These are phyloP conservation scores for Globisporangium emineosum DNA, from an alignment of 352 stramenopile genomes.

Conservation along the genomic window DNA sequence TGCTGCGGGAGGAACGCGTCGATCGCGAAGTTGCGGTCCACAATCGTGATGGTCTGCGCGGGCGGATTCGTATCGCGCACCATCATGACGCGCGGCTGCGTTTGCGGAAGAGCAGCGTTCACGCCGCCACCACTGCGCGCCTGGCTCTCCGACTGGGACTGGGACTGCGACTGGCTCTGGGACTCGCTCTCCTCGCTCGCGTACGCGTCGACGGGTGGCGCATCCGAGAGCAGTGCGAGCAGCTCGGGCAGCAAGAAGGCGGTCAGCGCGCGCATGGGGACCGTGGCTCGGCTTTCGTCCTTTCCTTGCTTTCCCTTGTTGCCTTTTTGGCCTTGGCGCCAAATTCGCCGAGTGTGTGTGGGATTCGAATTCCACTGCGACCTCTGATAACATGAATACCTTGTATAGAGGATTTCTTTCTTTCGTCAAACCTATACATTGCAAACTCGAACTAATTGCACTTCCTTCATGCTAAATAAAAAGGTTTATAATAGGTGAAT, in stretches of 20 bases:
- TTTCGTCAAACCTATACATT: background rate
- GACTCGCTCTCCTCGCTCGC: slow-evolving; percentile 63
- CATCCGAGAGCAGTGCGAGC: slow-evolving; percentile 40
- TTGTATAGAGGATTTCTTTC: background rate
- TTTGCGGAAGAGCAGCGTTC: background rate
- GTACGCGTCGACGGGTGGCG: slow-evolving; percentile 30
- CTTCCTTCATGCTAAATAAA: background rate
- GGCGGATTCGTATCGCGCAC: slow-evolving; percentile 41
- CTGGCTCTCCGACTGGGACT: slow-evolving; percentile 15
- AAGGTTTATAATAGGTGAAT: background rate
- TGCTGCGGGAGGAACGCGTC: slow-evolving; percentile 45
- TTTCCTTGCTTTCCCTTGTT: background rate
- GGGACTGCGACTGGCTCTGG: slow-evolving; percentile 19
- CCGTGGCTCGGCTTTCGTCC: background rate
- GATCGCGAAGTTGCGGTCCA: slow-evolving; percentile 43
- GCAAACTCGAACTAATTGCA: background rate
- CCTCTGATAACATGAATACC: background rate
- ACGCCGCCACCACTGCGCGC: slow-evolving; percentile 13
- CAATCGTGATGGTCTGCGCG: slow-evolving; percentile 40
- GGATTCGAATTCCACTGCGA: background rate
- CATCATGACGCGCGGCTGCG: slow-evolving; percentile 39
- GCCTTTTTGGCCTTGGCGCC: background rate
- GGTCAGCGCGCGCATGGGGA: slow-evolving; percentile 28
- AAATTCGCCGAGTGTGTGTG: background rate
- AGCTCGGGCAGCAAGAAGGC: slow-evolving; percentile 60